Evolutionary conservation across 2,329 filamentous ascomycete species (phyloP), one percentile per base, ranked within the genome.

Genomic region (Colletotrichum tropicale): DNA sequence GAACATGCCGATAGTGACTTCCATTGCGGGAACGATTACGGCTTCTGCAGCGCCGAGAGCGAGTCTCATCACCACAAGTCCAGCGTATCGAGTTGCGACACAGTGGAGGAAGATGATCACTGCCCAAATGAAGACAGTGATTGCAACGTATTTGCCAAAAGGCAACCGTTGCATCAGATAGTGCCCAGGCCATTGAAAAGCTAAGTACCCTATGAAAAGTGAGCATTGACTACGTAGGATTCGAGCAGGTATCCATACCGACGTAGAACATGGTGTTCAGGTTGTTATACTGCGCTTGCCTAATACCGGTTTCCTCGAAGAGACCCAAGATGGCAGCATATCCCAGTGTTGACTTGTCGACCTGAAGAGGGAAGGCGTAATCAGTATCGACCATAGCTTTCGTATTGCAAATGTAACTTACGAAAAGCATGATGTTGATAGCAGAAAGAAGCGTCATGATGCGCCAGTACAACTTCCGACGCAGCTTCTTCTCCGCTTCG

Each of bases 181-280:
- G 68, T 86, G 83, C 2, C 85, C 85, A 0, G 85, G 85, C 76
- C 81, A 80, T 66, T 85, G 83, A 5, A 81, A 83, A 3, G 82
- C 80, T 26, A 86, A 76, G 56, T 86, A 86, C 0, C 84, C 84
- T 84, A 32, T 13, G 13, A 13, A 12, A 4, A 28, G 55, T 26
- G n/a, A 30, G n/a, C 55, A 38, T 16, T 24, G 4, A 5, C 67
- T n/a, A 52, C 3, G 3, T 7, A 8, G 32, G 13, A 61, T 18
- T 67, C 28, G 21, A 28, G 24, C 28, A 26, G 6, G 8, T n/a
- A 24, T 28, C 68, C 80, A 21, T 77, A 85, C 85, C 85, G 55
- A 85, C 83, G 48, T 86, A 87, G 74, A 86, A 87, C 34, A 87
- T 81, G 4, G 84, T 86, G 74, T 83, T 84, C 3, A 86, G 76